A percentile compares a stretch with the other conserved stretches of the same genome.
These are phyloP conservation scores for Pythium insidiosum DNA, from an alignment of 352 stramenopile genomes.

Conservation along the genomic window DNA sequence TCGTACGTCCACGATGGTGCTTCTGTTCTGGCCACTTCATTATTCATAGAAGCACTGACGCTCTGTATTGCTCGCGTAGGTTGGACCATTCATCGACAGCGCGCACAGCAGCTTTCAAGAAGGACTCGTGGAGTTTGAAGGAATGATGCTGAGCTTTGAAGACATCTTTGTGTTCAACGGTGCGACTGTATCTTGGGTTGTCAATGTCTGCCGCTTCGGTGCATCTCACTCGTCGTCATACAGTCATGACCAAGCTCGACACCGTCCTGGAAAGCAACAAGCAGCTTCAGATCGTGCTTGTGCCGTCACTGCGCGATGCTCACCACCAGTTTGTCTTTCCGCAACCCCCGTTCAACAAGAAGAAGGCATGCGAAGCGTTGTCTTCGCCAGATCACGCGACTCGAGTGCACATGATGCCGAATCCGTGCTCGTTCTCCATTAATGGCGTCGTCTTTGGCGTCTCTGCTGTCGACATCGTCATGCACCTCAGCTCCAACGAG, in stretches of 20 bases:
- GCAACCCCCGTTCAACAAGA: constrained; percentile 90
- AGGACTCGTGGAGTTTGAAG: constrained; percentile 71
- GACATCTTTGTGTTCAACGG: constrained; percentile 85
- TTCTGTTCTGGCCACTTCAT: not conserved
- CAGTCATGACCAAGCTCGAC: constrained; percentile 74
- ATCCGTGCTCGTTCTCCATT: constrained; percentile 93
- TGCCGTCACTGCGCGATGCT: constrained; percentile 94
- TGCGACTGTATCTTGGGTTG: constrained; percentile 9
- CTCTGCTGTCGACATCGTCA: constrained; percentile 89
- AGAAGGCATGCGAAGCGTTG: constrained; percentile 70
- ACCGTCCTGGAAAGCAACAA: constrained; percentile 43
- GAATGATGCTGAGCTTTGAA: constrained; percentile 77
- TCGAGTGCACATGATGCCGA: constrained; percentile 92
- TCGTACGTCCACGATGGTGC: constrained; percentile 34
- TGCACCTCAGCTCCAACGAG: constrained; percentile 80
- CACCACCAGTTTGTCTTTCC: constrained; percentile 93
- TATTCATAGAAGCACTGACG: too few species aligned
- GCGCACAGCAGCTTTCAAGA: constrained; percentile 86
- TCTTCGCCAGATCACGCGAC: constrained; percentile 47
- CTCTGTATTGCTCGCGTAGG: constrained; percentile 23
- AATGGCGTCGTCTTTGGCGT: constrained; percentile 93
- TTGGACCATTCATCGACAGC: constrained; percentile 95
- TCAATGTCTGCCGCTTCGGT: too few species aligned
- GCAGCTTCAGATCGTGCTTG: constrained; percentile 85
- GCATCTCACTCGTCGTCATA: too few species aligned